Evolutionary conservation across 129 eudicot genomes (phyloP).

Genomic region (Centella asiatica): DNA sequence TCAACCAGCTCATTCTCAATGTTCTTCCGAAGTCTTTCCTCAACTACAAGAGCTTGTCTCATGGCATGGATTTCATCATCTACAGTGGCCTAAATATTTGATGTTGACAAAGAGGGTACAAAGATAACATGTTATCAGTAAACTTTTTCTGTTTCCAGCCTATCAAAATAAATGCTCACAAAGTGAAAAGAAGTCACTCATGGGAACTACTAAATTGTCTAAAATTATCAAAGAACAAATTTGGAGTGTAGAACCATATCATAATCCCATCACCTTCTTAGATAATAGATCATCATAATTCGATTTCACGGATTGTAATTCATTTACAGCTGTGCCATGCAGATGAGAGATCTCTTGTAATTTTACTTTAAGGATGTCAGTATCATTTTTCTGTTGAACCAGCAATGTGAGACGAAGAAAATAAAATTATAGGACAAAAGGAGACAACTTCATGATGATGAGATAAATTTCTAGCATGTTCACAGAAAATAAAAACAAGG

Average conservation of each 20-base stretch:
- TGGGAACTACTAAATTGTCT: neutral
- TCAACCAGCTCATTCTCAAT: conserved; percentile 56
- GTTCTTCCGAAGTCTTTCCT: conserved; percentile 68
- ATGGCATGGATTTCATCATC: conserved; percentile 48
- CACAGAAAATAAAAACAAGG: neutral
- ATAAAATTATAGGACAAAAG: neutral
- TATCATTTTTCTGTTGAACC: conserved; percentile 41
- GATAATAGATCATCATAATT: conserved; percentile 35
- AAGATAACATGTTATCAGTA: conserved; percentile 2
- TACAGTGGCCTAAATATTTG: conserved; percentile 34
- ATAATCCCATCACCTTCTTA: conserved; percentile 49
- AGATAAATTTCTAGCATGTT: neutral
- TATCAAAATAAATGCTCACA: too few relatives aligned
- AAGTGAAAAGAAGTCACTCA: neutral
- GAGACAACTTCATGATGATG: neutral
- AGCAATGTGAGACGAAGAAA: conserved; percentile 12
- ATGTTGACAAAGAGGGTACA: neutral
- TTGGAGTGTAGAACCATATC: conserved; percentile 6
- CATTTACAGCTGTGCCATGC: conserved; percentile 36
- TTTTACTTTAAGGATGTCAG: conserved; percentile 38
- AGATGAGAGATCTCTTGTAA: conserved; percentile 45
- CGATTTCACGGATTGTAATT: conserved; percentile 38
- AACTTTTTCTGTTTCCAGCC: neutral
- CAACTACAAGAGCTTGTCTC: conserved; percentile 43
- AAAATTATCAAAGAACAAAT: neutral